Conservation (phyloP, 768 basidiomycete species). For the Pleurotus salmoneostramineus region DNA sequence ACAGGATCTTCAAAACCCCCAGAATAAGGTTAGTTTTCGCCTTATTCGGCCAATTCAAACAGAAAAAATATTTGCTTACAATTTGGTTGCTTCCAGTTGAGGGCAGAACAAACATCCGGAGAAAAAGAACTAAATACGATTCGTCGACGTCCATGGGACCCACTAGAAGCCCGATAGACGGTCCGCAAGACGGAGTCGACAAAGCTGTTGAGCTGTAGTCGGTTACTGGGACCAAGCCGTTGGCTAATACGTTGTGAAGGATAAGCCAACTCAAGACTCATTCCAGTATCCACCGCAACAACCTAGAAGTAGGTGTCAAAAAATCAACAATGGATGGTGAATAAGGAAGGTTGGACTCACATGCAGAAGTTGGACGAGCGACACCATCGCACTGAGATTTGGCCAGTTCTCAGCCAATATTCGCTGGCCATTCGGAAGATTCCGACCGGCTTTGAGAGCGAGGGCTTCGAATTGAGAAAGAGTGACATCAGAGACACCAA, state of each 20-base stretch:
- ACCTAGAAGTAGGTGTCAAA: constrained; percentile 33
- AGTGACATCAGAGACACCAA: constrained; percentile 83
- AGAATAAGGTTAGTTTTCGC: background rate
- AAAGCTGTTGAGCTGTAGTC: constrained; percentile 71
- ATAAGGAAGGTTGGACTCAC: constrained; percentile 34
- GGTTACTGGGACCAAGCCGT: constrained; percentile 41
- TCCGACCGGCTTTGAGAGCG: constrained; percentile 47
- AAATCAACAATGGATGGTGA: constrained; percentile 2
- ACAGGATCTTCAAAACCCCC: constrained; percentile 68
- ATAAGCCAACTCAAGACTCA: constrained; percentile 84
- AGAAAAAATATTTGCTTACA: constrained; percentile 47
- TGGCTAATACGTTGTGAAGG: constrained; percentile 48
- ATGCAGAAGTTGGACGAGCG: constrained; percentile 73
- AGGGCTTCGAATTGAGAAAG: constrained; percentile 74
- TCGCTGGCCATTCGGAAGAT: constrained; percentile 24
- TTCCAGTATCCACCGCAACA: constrained; percentile 58
- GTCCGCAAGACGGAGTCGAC: constrained; percentile 83
- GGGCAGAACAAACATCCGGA: constrained; percentile 81
- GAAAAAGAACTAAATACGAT: constrained; percentile 93
- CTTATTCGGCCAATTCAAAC: background rate
- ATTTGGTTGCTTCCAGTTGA: constrained; percentile 99
- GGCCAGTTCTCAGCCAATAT: constrained; percentile 38
- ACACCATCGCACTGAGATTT: constrained; percentile 55
- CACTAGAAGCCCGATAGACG: constrained; percentile 67
- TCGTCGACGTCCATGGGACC: constrained; percentile 57